Base-by-base conservation (phyloP, 106 monocot species). In the Agapanthus africanus region DNA sequence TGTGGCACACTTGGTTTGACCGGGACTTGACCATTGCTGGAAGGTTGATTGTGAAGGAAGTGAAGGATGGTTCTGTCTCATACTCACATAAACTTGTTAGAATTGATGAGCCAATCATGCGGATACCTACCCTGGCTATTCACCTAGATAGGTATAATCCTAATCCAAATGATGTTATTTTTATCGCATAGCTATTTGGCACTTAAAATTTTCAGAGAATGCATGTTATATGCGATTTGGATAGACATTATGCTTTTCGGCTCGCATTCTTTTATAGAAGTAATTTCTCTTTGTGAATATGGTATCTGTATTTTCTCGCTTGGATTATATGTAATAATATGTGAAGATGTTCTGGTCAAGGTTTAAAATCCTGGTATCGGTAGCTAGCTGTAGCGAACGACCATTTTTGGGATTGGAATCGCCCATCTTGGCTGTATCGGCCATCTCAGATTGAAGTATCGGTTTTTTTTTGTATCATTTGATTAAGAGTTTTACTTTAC, bases 1-100 rank as follows among this genome's bases (percentile, higher is more conserved):
- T 99, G 72, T 99, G 97, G 97, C 82, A 99, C 76, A 99, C 97
- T 52, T 99, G 97, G 97, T 99, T 99, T 51, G 97, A 99, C 73
- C 86, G 97, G 37, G 97, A 99, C 61, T 78, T 99, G 42, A 84
- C 92, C 8, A 57, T 99, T 70, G 97, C 97, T 49, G 97, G 97
- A 16, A 81, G 97, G 76, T 59, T 99, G 39, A 85, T 99, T 49
- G 46, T 92, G 37, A 92, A 80, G 72, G 80, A 84, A 79, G 73
- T 46, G 47, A 86, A 87, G 51, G 89, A 87, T 68, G 87, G 85
- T 37, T 72, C 68, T 7, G 72, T 82, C 13, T 75, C 70, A 21
- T 99, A 90, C 77, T 80, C 82, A 1, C 92, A 99, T 66, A 89
- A 73, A 65, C 97, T 99, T 77, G 74, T 99, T 19, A 82, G 89